Conservation (phyloP, 2,329 filamentous ascomycete species). For the Shiraia sp. region DNA sequence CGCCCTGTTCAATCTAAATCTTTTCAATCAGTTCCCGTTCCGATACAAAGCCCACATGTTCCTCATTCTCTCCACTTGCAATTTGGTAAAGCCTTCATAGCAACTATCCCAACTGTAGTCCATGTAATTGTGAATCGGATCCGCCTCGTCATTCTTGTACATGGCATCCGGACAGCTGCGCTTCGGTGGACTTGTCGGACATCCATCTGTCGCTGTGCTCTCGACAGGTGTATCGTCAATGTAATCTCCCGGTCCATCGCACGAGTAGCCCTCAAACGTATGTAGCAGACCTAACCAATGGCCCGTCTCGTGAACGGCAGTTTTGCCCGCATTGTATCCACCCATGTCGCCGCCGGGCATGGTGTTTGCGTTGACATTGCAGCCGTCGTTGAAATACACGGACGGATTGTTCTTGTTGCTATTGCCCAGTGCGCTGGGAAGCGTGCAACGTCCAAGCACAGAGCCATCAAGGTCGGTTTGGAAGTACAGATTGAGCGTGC, state of each 20-base stretch:
- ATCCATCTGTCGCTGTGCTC: constrained; percentile 56
- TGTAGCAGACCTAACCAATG: constrained; percentile 55
- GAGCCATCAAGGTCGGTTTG: constrained; percentile 55
- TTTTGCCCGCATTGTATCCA: constrained; percentile 55
- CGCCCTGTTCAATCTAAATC: too few relatives aligned
- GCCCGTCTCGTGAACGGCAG: constrained; percentile 53
- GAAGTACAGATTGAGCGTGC: constrained; percentile 63
- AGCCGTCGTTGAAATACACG: constrained; percentile 58
- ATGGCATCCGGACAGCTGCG: constrained; percentile 53
- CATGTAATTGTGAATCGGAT: constrained; percentile 64
- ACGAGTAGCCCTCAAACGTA: constrained; percentile 52
- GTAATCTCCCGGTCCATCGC: constrained; percentile 50
- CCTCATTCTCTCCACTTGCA: constrained; percentile 56
- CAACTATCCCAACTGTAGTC: constrained; percentile 62
- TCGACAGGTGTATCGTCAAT: constrained; percentile 51
- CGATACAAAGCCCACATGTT: constrained; percentile 55
- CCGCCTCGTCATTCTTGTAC: constrained; percentile 41
- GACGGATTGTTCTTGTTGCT: constrained; percentile 43
- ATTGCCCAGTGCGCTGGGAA: constrained; percentile 48
- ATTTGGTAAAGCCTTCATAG: constrained; percentile 56
- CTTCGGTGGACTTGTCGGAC: constrained; percentile 54
- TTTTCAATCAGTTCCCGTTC: constrained; percentile 31
- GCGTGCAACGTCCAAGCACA: constrained; percentile 60
- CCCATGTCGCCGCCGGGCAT: constrained; percentile 57
- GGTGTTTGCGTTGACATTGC: constrained; percentile 60